Conservation (phyloP, 192 early-diverging fungal species). For the Chytriomyces confervae region DNA sequence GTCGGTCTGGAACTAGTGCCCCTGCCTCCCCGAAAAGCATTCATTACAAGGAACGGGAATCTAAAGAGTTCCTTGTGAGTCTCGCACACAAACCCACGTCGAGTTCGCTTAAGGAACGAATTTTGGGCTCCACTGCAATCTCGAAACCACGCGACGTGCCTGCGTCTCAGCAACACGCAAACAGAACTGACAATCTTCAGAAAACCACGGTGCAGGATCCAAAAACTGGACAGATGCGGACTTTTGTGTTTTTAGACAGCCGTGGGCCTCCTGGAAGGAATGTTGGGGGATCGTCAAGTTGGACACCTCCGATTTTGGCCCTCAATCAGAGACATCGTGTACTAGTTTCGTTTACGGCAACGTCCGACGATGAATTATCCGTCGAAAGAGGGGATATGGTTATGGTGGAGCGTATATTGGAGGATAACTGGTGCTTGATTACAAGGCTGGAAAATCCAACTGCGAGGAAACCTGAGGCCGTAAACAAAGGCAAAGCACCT, state of each 20-base stretch:
- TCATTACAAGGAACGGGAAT: neutral
- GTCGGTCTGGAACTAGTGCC: no score
- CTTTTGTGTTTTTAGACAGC: slow-evolving; percentile 20
- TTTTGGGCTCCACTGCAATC: neutral
- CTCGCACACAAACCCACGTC: neutral
- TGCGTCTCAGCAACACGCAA: neutral
- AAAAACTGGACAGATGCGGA: slow-evolving; percentile 17
- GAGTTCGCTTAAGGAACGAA: neutral
- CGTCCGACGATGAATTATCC: slow-evolving; percentile 9
- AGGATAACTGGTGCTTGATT: slow-evolving; percentile 20
- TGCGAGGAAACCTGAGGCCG: slow-evolving; percentile 3
- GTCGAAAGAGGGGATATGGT: slow-evolving; percentile 7
- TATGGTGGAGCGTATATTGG: slow-evolving; percentile 16
- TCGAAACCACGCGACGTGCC: neutral
- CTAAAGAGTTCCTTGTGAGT: neutral
- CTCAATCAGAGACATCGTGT: slow-evolving; percentile 24
- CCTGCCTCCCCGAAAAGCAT: neutral
- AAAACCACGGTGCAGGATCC: slow-evolving; percentile 13
- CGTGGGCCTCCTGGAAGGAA: slow-evolving; percentile 27
- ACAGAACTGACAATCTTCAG: neutral
- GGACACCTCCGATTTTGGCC: neutral
- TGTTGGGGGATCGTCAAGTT: slow-evolving; percentile 18
- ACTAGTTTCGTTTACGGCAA: neutral
- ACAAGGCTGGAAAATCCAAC: slow-evolving; percentile 4
- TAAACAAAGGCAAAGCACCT: neutral